A percentile compares a stretch with the other conserved stretches of the same genome.
Conservation (phyloP, 2,329 filamentous ascomycete species). For the Periconia macrospinosa region DNA sequence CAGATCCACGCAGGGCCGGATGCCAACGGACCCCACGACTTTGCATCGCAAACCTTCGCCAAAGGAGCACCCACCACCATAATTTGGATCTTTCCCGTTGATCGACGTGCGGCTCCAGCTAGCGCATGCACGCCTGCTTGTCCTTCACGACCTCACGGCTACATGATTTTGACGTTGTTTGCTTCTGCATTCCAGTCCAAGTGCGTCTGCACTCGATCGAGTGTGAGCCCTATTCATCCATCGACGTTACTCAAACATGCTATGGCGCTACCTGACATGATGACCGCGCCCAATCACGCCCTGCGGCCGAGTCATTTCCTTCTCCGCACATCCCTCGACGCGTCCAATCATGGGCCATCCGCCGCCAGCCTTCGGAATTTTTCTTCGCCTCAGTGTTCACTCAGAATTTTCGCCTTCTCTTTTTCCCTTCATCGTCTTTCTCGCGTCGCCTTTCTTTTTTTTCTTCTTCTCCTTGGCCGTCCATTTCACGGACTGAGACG, state of each 20-base stretch:
- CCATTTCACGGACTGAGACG: too few species aligned
- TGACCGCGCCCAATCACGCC: neutral
- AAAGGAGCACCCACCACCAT: constrained; percentile 10
- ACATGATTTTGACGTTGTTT: too few species aligned
- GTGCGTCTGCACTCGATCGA: too few species aligned
- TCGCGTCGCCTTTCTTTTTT: too few species aligned
- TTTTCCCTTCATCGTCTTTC: neutral
- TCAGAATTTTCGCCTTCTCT: neutral
- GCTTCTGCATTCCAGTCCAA: neutral
- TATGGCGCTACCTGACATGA: neutral
- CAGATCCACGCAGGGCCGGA: constrained; percentile 18
- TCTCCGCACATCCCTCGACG: neutral
- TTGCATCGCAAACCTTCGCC: constrained; percentile 25
- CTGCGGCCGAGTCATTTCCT: neutral
- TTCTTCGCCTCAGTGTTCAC: neutral
- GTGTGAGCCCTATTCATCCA: neutral
- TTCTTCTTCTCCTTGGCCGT: too few species aligned
- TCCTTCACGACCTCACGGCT: constrained; percentile 1
- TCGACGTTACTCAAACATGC: constrained; percentile 1
- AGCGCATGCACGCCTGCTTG: constrained; percentile 15
- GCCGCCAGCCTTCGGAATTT: neutral
- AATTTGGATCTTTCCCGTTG: constrained; percentile 25
- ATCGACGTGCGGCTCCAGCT: constrained; percentile 39
- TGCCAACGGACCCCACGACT: constrained; percentile 17
- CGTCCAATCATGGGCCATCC: neutral